Percentiles rank a stretch among this genome's conserved stretches.
Conservation (phyloP, 495 filamentous ascomycete species). For the Delitschia confertaspora region DNA sequence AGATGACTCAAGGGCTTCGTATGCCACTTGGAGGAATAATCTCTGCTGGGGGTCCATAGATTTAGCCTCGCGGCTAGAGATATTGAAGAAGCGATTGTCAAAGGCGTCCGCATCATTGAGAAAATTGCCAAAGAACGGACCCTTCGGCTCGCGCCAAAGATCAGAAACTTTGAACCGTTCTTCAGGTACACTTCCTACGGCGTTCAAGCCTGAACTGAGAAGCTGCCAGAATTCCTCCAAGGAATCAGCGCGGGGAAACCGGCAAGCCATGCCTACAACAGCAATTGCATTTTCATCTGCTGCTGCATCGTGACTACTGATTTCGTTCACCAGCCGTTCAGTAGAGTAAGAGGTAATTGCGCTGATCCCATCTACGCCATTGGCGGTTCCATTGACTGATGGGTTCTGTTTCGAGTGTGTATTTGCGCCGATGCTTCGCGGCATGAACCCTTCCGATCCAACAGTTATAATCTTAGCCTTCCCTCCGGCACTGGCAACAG, state of each 20-base stretch:
- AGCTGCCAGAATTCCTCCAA: conserved; percentile 41
- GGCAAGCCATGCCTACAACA: conserved; percentile 46
- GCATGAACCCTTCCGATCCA: no score
- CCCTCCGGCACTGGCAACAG: no score
- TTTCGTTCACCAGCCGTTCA: no score
- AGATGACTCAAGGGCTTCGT: conserved; percentile 6
- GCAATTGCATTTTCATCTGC: conserved; percentile 40
- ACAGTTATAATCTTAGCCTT: no score
- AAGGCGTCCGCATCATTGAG: conserved; percentile 4
- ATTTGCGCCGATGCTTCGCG: no score
- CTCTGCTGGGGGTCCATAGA: conserved; percentile 16
- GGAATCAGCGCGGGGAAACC: conserved; percentile 42
- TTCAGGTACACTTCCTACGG: conserved; percentile 35
- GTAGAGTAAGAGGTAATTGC: no score
- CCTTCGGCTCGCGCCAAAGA: conserved; percentile 19
- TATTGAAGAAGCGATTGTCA: conserved; percentile 20
- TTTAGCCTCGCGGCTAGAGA: conserved; percentile 1
- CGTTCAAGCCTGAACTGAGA: conserved; percentile 36
- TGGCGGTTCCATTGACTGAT: no score
- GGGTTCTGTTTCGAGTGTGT: no score
- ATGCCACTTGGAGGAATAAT: conserved; percentile 4
- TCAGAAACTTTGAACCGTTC: conserved; percentile 37
- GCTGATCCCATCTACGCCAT: no score
- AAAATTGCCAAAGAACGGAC: conserved; percentile 35
- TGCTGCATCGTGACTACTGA: no score